phyloP scores from a whole-genome alignment of 106 monocot species.

The Dendrobium catenatum region DNA sequence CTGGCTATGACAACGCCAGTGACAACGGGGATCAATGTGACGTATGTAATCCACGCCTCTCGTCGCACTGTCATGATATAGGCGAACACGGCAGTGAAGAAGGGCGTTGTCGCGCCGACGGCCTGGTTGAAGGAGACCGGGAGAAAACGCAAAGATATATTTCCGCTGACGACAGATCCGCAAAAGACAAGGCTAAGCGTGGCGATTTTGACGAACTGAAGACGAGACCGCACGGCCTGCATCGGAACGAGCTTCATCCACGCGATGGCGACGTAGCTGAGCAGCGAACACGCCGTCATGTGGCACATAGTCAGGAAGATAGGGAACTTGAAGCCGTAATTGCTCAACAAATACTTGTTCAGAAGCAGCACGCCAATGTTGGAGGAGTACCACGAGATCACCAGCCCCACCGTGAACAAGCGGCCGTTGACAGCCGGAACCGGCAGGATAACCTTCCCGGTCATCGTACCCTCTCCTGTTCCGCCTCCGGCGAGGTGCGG shows the following conservation, averaged over 20 bases:
- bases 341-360: constrained; percentile 33
- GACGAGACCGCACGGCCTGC: constrained; percentile 19
- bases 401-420: constrained; percentile 25
- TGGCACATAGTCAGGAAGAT: constrained; percentile 45
- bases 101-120: constrained; percentile 32
- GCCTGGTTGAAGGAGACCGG: constrained; percentile 34
- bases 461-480: not conserved
- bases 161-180: constrained; percentile 33
- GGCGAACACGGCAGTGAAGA: constrained; percentile 36
- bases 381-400: constrained; percentile 27
- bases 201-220: constrained; percentile 34
- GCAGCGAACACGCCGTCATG: constrained; percentile 31
- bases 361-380: constrained; percentile 36
- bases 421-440: constrained; percentile 1
- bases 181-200: constrained; percentile 34
- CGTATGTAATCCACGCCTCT: constrained; percentile 33
- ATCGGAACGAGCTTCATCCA: constrained; percentile 23
- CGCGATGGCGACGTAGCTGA: constrained; percentile 33
- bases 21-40: constrained; percentile 20
- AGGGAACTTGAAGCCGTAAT: constrained; percentile 35
- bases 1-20: constrained; percentile 21
- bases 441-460: not conserved
- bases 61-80: constrained; percentile 25
- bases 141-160: constrained; percentile 23
- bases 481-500: not conserved